A percentile compares a stretch with the other conserved stretches of the same genome.
Conservation (phyloP, 768 basidiomycete species). For the Hirschioporus abietinus region DNA sequence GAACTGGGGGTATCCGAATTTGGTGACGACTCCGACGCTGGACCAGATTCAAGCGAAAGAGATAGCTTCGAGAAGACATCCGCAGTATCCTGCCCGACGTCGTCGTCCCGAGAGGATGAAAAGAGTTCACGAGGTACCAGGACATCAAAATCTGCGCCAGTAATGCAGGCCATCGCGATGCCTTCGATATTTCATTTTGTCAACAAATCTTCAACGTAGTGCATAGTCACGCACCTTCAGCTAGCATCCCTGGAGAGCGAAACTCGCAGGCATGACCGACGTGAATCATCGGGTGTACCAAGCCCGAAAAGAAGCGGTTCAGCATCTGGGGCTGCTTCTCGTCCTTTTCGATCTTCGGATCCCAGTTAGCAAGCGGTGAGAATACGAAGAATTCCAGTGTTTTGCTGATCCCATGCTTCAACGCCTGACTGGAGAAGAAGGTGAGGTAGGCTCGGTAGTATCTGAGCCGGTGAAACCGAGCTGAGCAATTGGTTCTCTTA, state of each 20-base stretch:
- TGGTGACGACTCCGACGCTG: too few relatives aligned
- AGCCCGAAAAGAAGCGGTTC: conserved; percentile 46
- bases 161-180: conserved; percentile 51
- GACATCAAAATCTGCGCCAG: conserved; percentile 30
- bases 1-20: neutral
- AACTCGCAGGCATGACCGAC: conserved; percentile 61
- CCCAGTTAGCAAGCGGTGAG: neutral
- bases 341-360: neutral
- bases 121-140: conserved; percentile 28
- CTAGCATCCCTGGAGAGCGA: conserved; percentile 48
- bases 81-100: too few relatives aligned
- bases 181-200: conserved; percentile 29
- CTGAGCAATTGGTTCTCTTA: neutral
- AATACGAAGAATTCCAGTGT: conserved; percentile 62
- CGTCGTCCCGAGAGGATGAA: neutral
- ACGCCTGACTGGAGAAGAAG: conserved; percentile 42
- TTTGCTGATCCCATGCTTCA: conserved; percentile 36
- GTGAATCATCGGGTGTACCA: conserved; percentile 65
- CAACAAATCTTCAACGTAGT: too few relatives aligned
- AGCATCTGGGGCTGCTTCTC: conserved; percentile 47
- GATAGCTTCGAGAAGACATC: too few relatives aligned
- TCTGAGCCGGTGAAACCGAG: conserved; percentile 24
- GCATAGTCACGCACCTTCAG: conserved; percentile 43
- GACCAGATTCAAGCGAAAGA: too few relatives aligned
- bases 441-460: conserved; percentile 53